Evolutionary conservation across 371 early-diverging fungal genomes (phyloP).

Genomic region (Umbelopsis sp.): DNA sequence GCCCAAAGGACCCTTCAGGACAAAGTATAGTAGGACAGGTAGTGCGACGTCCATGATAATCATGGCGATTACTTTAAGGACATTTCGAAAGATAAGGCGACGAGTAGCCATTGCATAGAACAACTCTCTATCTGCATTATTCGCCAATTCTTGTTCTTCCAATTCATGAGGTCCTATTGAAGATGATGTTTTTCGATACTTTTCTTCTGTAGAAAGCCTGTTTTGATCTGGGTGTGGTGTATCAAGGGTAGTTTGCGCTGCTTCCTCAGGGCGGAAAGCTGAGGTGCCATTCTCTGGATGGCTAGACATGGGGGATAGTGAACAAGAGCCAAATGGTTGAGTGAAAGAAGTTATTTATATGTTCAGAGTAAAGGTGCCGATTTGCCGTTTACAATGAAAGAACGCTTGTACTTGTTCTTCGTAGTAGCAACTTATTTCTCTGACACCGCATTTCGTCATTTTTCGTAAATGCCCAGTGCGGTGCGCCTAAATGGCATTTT

Average conservation of each 20-base stretch:
- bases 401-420: too few relatives aligned
- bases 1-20: constrained; percentile 3
- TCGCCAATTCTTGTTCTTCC: not conserved
- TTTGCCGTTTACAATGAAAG: not conserved
- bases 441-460: constrained; percentile 15
- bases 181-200: not conserved
- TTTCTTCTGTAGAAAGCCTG: not conserved
- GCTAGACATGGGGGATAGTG: not conserved
- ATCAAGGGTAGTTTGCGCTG: too few relatives aligned
- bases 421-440: not conserved
- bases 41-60: constrained; percentile 12
- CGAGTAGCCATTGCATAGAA: constrained; percentile 8
- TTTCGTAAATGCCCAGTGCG: not conserved
- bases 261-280: not conserved
- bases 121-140: constrained; percentile 2
- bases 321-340: not conserved
- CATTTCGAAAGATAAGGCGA: not conserved
- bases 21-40: constrained; percentile 8
- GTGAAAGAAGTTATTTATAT: not conserved
- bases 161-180: not conserved
- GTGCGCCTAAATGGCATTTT: not conserved
- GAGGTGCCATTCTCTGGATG: constrained; percentile 6
- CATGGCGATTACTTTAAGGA: constrained; percentile 7
- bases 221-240: not conserved
- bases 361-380: not conserved